Evolutionary conservation across 345 rosid genomes (phyloP), one percentile per base, ranked within the genome.

Genomic region (Eucalyptus tenuipes): DNA sequence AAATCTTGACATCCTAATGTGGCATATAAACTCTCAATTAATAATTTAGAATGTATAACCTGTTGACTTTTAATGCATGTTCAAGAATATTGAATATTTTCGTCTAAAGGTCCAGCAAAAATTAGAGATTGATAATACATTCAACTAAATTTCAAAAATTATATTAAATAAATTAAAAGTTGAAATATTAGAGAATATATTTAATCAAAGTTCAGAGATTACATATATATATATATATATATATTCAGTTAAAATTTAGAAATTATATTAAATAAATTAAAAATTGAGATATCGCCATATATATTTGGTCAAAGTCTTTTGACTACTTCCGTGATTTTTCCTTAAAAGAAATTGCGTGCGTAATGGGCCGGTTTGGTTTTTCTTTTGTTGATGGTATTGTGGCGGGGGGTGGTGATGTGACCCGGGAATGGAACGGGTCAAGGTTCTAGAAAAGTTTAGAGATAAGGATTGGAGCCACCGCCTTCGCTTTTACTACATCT

Each of bases 61-160:
- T 17, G 18, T 17, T 18, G 2, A 52, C 24, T 7, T 24, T 52
- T 18, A 0, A 18, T 18, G 2, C 24, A 52, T 7, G 24, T 18
- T 1, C 0, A 0, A 52, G 55, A 52, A 52, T 52, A 18, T 52
- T 52, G 10, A 52, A 18, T 52, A 18, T 18, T 7, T 18, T 1
- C 4, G 1, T 52, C 2, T 3, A 52, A 3, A 18, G 0, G 0
- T 52, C 24, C 2, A 50, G 1, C 22, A 7, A 50, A 50, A 50
- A 2, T 50, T 50, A 52, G 24, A 52, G 1, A 52, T 0, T 7
- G 1, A 52, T 52, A 18, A 52, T 52, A 52, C 0, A 52, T 18
- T 52, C 4, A 1, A 1, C 0, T 52, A 3, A 52, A 52, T 52
- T 57, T 57, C 0, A 1, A 0, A 25, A 10, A 57, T 25, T 8